Conservation (phyloP, 164 flowering plant genomes). For the Magnolia officinalis region DNA sequence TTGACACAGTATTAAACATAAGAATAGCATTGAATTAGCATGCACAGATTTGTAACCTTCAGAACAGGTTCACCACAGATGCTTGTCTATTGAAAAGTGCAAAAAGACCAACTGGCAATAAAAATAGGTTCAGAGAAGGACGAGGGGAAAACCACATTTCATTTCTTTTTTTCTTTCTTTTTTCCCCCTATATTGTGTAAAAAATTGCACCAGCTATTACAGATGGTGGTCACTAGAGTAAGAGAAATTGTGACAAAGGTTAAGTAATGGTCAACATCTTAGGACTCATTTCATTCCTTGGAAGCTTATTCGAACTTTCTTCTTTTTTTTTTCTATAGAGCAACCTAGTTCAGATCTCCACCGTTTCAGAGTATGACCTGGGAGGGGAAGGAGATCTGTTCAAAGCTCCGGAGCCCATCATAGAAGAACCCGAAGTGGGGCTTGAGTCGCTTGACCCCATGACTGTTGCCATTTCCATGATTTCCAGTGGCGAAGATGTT, state of each 20-base stretch:
- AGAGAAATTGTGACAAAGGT: neutral
- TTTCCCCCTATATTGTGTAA: neutral
- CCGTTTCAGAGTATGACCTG: conserved; percentile 68
- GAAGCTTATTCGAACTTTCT: neutral
- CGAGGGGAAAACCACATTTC: neutral
- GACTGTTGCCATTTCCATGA: conserved; percentile 76
- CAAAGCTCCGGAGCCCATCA: conserved; percentile 67
- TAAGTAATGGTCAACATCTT: neutral
- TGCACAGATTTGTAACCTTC: too few species aligned
- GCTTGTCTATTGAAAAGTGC: too few species aligned
- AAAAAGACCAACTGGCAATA: too few species aligned
- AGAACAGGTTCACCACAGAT: too few species aligned
- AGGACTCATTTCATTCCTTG: neutral
- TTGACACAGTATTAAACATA: too few species aligned
- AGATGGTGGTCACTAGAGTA: neutral
- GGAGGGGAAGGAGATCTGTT: conserved; percentile 90
- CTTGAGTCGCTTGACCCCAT: conserved; percentile 46
- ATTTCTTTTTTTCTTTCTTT: too few species aligned
- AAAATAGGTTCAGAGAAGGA: too few species aligned
- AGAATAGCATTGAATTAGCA: too few species aligned
- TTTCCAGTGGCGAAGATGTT: conserved; percentile 64
- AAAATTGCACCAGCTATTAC: neutral
- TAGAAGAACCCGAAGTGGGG: conserved; percentile 55
- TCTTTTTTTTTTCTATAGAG: neutral
- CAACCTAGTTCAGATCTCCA: conserved; percentile 30